Base-by-base conservation (phyloP, 148 eudicot genomes). In the Spergularia marina region DNA sequence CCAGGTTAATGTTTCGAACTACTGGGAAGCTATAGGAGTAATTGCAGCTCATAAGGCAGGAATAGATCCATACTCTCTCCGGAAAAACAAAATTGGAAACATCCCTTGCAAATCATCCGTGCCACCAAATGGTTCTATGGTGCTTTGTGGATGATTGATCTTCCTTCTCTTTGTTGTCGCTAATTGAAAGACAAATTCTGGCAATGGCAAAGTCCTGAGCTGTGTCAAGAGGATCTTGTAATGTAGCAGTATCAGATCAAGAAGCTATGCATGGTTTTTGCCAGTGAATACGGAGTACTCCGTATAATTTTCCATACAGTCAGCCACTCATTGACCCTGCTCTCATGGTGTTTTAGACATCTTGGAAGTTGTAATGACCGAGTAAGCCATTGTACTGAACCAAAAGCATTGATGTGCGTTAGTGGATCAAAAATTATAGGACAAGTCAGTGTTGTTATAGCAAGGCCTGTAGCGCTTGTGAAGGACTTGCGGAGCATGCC, bases 1-100 rank as follows among this genome's bases (percentile, higher is more conserved):
- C n/a, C 68, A 74, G 77, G 83, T 93, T 18, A 88, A 85, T 77
- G 98, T 94, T 72, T 86, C 95, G 21, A 94, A 91, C 76, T 94
- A 91, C 72, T 94, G 97, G 97, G 98, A 94, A 79, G 98, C 97
- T 41, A 91, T 91, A 74, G 97, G 98, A 80, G 93, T 94, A 62
- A 73, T 87, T 65, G 95, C 96, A 53, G 98, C 97, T 82, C 98
- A 94, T 73, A 94, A 90, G 74, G 97, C 98, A 61, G 97, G 97
- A 80, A 82, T 94, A 72, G 90, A 91, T 74, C 98, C 95, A 30
- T 76, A 85, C 77, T 90, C 98, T 65, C 90, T 94, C 47, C 75
- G 96, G 65, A 85, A 79, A 80, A 77, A 90, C 64, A 80, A 79
- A 84, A 85, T 94, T 23, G 82, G 73, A 57, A 86, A 85, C 83